phyloP scores from a whole-genome alignment of 176 grass and related monocot genomes.

The Cenchrus purpureus region DNA sequence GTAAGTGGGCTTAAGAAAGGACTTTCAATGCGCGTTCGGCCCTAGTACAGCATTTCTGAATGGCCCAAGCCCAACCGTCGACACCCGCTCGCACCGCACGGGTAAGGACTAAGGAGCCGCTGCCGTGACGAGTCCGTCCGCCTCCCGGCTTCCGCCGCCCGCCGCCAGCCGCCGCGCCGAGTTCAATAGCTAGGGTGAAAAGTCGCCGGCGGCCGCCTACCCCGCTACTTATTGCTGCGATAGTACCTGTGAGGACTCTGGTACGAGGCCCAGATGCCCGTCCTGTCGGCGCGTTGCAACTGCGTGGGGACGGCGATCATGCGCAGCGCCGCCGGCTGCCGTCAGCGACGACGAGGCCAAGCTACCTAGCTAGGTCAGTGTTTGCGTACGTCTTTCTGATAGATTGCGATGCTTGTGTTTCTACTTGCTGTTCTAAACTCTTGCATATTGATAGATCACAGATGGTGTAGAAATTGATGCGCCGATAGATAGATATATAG shows the following conservation, averaged over 20 bases:
- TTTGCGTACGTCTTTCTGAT: not conserved
- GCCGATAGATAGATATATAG: not conserved
- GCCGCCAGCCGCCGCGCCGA: not conserved
- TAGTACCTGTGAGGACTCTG: not conserved
- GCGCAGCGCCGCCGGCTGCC: not conserved
- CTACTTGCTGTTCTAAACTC: not conserved
- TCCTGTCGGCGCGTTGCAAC: slow-evolving; percentile 12
- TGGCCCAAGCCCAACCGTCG: no score
- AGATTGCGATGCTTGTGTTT: not conserved
- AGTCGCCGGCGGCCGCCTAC: not conserved
- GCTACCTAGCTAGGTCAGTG: not conserved
- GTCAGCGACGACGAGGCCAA: not conserved
- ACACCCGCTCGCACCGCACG: no score
- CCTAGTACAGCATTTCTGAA: no score
- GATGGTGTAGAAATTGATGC: not conserved
- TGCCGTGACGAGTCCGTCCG: no score
- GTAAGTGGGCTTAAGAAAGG: no score
- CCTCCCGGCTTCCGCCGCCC: no score
- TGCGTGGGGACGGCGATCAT: slow-evolving; percentile 11
- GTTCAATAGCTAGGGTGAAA: not conserved
- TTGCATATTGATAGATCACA: not conserved
- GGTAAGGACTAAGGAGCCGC: no score
- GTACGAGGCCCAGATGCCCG: not conserved
- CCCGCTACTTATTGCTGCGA: not conserved
- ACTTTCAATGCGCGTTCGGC: no score